Base-by-base conservation (phyloP, 495 filamentous ascomycete genomes). In the Penicillium silybi region DNA sequence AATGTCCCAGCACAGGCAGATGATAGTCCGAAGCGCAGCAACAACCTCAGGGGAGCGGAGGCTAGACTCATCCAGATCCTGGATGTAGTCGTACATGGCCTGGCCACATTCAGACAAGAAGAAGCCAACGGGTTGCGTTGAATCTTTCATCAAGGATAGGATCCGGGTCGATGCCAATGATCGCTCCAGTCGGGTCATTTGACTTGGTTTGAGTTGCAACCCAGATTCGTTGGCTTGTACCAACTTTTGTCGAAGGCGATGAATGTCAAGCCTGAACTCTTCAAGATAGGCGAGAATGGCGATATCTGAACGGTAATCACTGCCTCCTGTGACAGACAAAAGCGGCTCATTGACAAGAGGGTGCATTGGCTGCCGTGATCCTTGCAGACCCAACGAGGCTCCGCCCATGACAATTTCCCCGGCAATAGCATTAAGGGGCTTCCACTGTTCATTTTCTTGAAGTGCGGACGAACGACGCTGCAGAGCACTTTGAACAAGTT, bases 121-220 rank as follows among this genome's bases (percentile, higher is more conserved):
- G 1, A 53, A 46, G n/a, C 67, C 74, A 35, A 79, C 66, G 38
- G 74, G 73, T 44, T 76, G 73, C 13, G 87, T 89, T 6, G 85
- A 79, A 52, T 90, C 86, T 39, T 84, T 83, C 48, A 80, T 78
- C 17, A 85, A 72, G 9, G 78, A 75, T 19, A 80, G 77, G 22
- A 85, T 77, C 9, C 79, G 77, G 44, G 64, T 66, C 9, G 80
- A 78, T 13, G 82, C 76, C 40, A 81, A 67, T 9, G 88, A 90
- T 44, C 86, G 71, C 66, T 91, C 85, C 16, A 92, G 68, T 3
- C 83, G 78, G 52, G 81, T 88, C 76, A 88, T 77, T 41, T 81
- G 73, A 7, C 80, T 82, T 22, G 84, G 77, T 55, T 84, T 84
- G 13, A 75, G 66, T 17, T 62, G 54, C 34, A 66, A 68, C 16